phyloP scores from a whole-genome alignment of 805 yeast species.

The Groenewaldozyma tartarivorans region DNA sequence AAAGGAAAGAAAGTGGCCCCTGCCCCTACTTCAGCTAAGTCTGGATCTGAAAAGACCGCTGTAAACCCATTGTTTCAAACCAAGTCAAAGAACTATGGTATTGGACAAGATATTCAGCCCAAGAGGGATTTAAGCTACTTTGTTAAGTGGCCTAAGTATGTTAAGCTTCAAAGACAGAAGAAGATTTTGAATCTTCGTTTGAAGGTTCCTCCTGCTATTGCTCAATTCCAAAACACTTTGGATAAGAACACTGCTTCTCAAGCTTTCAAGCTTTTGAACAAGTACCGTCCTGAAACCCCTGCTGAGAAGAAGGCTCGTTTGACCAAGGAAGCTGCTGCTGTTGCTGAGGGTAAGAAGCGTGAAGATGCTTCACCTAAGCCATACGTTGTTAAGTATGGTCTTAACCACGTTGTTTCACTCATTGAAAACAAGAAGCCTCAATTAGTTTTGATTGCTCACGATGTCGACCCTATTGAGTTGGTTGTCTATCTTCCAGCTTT shows the following conservation, averaged over 20 bases:
- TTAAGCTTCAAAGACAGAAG: conserved; percentile 98
- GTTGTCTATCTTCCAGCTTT: conserved; percentile 97
- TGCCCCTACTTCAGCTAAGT: conserved; percentile 86
- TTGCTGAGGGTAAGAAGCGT: conserved; percentile 95
- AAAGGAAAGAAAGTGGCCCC: conserved; percentile 80
- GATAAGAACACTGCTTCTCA: conserved; percentile 99
- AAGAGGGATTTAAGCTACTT: conserved; percentile 93
- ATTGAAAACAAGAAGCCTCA: conserved; percentile 98
- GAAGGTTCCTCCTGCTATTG: conserved; percentile 97
- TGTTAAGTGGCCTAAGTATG: conserved; percentile 99
- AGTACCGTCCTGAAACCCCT: conserved; percentile 97
- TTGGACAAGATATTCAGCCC: conserved; percentile 94
- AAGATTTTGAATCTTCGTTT: conserved; percentile 90
- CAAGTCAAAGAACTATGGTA: conserved; percentile 88
- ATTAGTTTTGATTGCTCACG: conserved; percentile 95
- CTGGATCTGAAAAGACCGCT: conserved; percentile 28
- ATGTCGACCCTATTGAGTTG: conserved; percentile 97
- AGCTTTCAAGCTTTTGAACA: conserved; percentile 94
- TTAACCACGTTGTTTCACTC: conserved; percentile 96
- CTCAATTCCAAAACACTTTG: conserved; percentile 91
- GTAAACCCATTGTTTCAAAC: conserved; percentile 85
- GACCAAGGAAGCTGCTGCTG: conserved; percentile 97
- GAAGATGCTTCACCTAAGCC: conserved; percentile 97
- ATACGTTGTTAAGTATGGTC: conserved; percentile 93
- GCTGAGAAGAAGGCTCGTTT: conserved; percentile 99